Evolutionary conservation across 371 early-diverging fungal genomes (phyloP).

Genomic region (Rhizopus arrhizus): DNA sequence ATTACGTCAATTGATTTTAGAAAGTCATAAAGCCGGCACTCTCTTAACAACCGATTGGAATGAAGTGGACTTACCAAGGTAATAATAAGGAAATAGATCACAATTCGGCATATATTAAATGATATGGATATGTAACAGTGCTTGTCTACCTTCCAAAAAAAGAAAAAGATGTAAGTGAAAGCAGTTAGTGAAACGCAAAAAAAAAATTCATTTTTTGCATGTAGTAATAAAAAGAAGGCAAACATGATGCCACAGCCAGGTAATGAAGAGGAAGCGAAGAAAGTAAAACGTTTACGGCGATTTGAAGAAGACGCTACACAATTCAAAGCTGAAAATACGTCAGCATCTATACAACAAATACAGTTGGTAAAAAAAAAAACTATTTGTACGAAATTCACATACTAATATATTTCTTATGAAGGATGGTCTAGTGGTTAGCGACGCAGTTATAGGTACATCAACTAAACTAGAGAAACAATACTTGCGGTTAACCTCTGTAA

Average conservation of each 20-base stretch:
- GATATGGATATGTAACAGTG: constrained; percentile 16
- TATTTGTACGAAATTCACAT: too few relatives aligned
- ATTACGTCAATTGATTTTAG: constrained; percentile 59
- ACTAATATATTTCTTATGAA: not conserved
- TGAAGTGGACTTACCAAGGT: constrained; percentile 67
- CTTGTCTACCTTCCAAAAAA: constrained; percentile 25
- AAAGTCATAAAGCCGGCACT: constrained; percentile 51
- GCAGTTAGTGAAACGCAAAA: too few relatives aligned
- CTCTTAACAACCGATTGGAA: constrained; percentile 70
- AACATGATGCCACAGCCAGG: too few relatives aligned
- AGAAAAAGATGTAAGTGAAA: constrained; percentile 30
- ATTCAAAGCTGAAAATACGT: constrained; percentile 15
- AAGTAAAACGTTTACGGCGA: constrained; percentile 45
- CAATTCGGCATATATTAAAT: not conserved
- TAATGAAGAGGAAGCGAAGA: constrained; percentile 33
- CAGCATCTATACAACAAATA: constrained; percentile 10
- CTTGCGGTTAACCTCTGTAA: constrained; percentile 86
- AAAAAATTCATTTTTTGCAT: too few relatives aligned
- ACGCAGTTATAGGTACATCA: constrained; percentile 89
- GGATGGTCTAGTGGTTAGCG: constrained; percentile 76
- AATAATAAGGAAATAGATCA: constrained; percentile 5
- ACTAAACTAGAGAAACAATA: constrained; percentile 86
- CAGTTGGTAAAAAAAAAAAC: constrained; percentile 6
- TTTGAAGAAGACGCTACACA: constrained; percentile 47
- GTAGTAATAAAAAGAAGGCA: not conserved